Base-by-base conservation (phyloP, 768 basidiomycete species). In the Russula emetica region DNA sequence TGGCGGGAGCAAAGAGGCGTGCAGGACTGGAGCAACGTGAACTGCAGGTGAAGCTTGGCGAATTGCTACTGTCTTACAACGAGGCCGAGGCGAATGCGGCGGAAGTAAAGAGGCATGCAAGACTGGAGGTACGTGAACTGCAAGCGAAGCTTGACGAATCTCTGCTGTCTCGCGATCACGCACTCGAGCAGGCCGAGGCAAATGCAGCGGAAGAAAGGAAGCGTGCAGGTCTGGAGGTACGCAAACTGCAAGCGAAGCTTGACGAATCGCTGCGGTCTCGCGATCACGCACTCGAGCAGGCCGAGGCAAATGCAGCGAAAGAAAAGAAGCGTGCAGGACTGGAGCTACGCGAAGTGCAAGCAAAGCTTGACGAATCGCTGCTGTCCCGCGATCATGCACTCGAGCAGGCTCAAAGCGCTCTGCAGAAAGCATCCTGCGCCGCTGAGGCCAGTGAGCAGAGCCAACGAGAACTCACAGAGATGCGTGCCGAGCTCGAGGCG, bases 151-250 rank as follows among this genome's bases (percentile, higher is more conserved):
- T 92, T n/a, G 88, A 90, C 16, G 89, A 93, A 55, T 79, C 94
- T 40, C 75, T 77, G 7, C 76, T 79, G 7, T 84, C 87, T 9
- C 83, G 86, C 26, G 92, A 95, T 53, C 87, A 93, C 70, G 86
- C 93, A 1, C 78, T 98, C 56, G 93, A 95, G 9, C 85, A 87
- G 87, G 76, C 84, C 85, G 79, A 78, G 70, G 85, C 88, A 5
- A 84, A 89, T 18, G 87, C 89, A 5, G 74, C 78, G 28, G 92
- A 94, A 47, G 85, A 91, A 5, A 76, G 80, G 36, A 85, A 87
- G 71, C 86, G 92, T 13, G 88, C 90, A 0, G 90, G 93, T 55
- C 77, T 80, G 9, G 80, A 83, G 61, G 20, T n/a, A 34, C 34
- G 34, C 2, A 2, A 34, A 10, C 34, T 34, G 34, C 34, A 8